Conservation (phyloP, 1,139 yeast species). For the Geotrichum aggregatum region DNA sequence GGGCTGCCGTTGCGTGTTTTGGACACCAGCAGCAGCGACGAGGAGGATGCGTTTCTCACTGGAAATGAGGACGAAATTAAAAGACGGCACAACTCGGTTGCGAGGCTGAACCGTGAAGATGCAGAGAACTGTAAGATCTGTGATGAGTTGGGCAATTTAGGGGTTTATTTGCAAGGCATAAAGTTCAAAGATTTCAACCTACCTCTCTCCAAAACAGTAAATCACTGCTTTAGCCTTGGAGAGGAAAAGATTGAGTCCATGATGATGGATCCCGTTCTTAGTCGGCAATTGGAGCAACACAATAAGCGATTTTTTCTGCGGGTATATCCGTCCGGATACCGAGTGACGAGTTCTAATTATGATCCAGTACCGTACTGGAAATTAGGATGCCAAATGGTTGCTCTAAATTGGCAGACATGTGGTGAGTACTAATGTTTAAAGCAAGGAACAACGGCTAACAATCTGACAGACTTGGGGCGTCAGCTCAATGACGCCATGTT, state of each 20-base stretch:
- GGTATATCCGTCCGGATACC: slow-evolving; percentile 79
- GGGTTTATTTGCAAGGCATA: slow-evolving; percentile 66
- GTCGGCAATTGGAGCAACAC: slow-evolving; percentile 55
- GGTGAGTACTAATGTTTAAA: slow-evolving; percentile 3
- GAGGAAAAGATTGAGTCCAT: slow-evolving; percentile 46
- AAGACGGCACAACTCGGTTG: slow-evolving; percentile 1
- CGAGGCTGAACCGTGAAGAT: background rate
- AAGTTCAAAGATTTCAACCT: slow-evolving; percentile 78
- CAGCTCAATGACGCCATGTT: slow-evolving; percentile 88
- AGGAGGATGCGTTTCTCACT: background rate
- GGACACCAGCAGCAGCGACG: background rate
- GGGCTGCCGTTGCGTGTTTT: slow-evolving; percentile 2
- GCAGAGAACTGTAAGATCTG: slow-evolving; percentile 30
- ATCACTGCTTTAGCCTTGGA: slow-evolving; percentile 82
- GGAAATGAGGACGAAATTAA: slow-evolving; percentile 11
- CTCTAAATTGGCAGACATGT: slow-evolving; percentile 94
- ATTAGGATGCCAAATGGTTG: slow-evolving; percentile 88
- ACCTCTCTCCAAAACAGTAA: slow-evolving; percentile 76
- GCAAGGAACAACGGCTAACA: background rate
- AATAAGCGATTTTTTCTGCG: slow-evolving; percentile 73
- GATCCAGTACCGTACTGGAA: slow-evolving; percentile 77
- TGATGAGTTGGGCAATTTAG: slow-evolving; percentile 52
- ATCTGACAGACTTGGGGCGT: slow-evolving; percentile 62
- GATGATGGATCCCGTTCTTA: slow-evolving; percentile 46
- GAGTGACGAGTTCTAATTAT: slow-evolving; percentile 77